Evolutionary conservation across 257 asterid genomes (phyloP).

Genomic region (Agastache rugosa): DNA sequence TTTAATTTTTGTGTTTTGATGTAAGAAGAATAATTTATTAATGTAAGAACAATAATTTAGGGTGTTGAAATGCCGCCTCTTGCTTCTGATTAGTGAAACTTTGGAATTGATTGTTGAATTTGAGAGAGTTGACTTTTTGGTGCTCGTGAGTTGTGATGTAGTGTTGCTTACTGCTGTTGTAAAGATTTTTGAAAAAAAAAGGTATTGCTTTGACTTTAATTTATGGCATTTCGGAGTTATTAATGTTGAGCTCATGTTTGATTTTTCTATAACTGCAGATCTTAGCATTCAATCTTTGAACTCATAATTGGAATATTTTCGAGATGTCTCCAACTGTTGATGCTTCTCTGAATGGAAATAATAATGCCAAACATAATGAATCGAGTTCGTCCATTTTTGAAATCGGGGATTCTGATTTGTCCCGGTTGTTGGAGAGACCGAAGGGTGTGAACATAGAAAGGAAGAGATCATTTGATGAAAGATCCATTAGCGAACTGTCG

Average conservation of each 20-base stretch:
- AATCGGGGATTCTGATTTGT: constrained; percentile 68
- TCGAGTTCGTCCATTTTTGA: constrained; percentile 70
- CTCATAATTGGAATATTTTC: background rate
- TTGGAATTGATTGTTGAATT: background rate
- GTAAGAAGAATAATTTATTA: background rate
- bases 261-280: constrained; percentile 37
- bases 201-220: constrained; percentile 10
- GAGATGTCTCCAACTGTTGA: constrained; percentile 65
- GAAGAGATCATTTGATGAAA: constrained; percentile 90
- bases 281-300: constrained; percentile 26
- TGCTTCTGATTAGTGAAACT: constrained; percentile 7
- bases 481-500: constrained; percentile 83
- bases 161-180: constrained; percentile 27
- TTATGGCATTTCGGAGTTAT: background rate
- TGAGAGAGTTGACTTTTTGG: constrained; percentile 43
- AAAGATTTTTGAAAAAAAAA: background rate
- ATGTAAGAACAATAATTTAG: background rate
- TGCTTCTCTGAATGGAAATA: constrained; percentile 55
- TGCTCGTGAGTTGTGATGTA: constrained; percentile 30
- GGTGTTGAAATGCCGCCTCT: constrained; percentile 1
- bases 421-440: constrained; percentile 63
- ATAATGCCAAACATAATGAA: constrained; percentile 44
- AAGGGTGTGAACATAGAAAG: constrained; percentile 70
- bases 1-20: background rate
- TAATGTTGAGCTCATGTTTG: background rate